Evolutionary conservation across 768 basidiomycete species (phyloP).

Genomic region (Amanita fuliginea): DNA sequence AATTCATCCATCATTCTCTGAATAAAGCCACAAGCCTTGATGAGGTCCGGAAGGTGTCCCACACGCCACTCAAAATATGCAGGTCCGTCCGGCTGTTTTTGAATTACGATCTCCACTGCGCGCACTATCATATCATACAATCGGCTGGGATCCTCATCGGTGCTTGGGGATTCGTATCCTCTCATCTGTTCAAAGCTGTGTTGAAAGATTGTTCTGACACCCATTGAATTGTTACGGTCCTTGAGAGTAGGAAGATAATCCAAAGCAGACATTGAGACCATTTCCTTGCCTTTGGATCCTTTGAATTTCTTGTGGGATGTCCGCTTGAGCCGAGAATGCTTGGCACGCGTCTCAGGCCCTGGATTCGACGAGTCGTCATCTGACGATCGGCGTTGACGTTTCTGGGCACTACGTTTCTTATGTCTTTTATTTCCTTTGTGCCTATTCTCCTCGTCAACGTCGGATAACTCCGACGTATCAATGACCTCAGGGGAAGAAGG

Average conservation of each 20-base stretch:
- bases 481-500: constrained; percentile 2
- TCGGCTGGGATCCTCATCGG: constrained; percentile 25
- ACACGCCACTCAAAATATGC: constrained; percentile 27
- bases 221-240: background rate
- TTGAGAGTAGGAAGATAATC: constrained; percentile 4
- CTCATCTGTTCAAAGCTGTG: constrained; percentile 6
- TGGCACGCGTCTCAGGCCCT: background rate
- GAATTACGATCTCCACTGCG: constrained; percentile 32
- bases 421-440: background rate
- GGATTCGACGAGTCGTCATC: background rate
- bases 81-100: constrained; percentile 31
- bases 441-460: background rate
- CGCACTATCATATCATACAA: constrained; percentile 29
- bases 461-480: constrained; percentile 1
- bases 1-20: constrained; percentile 36
- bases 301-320: background rate
- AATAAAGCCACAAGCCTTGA: constrained; percentile 43
- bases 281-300: background rate
- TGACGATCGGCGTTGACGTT: background rate
- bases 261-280: background rate
- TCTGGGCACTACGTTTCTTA: background rate
- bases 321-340: background rate
- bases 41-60: constrained; percentile 17
- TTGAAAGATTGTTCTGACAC: background rate
- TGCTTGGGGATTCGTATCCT: constrained; percentile 19